Conservation (phyloP, 352 stramenopile species). For the Stramenopiles sp. region DNA sequence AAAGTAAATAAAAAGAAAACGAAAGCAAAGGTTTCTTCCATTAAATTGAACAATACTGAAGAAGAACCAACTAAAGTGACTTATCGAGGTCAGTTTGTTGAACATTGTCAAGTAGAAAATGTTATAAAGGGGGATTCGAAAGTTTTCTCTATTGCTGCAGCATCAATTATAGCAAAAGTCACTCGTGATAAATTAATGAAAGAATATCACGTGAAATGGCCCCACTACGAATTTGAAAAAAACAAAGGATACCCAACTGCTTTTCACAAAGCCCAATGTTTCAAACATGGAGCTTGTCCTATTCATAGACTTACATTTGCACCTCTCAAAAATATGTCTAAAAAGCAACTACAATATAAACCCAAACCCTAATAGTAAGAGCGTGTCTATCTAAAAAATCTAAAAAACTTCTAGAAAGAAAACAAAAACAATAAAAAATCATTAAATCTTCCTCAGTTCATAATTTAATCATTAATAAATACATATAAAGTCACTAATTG, state of each 20-base stretch:
- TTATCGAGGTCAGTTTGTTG: no score
- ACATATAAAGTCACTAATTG: no score
- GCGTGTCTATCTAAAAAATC: no score
- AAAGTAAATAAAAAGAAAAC: slow-evolving; percentile 2
- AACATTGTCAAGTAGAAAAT: slow-evolving; percentile 27
- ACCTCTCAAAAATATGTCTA: slow-evolving; percentile 27
- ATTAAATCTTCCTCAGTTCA: no score
- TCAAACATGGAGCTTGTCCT: slow-evolving; percentile 38
- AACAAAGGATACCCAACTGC: slow-evolving; percentile 87
- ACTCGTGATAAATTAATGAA: slow-evolving; percentile 84
- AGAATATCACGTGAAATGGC: slow-evolving; percentile 52
- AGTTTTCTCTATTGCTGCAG: slow-evolving; percentile 76
- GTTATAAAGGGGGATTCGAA: slow-evolving; percentile 72
- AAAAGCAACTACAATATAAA: no score
- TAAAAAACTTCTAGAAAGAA: no score
- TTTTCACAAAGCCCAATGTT: slow-evolving; percentile 48
- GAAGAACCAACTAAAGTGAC: no score
- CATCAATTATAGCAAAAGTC: slow-evolving; percentile 91
- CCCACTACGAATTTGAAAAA: slow-evolving; percentile 56
- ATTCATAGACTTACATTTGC: slow-evolving; percentile 86
- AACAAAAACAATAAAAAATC: no score
- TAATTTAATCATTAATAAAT: no score
- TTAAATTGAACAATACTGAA: neutral
- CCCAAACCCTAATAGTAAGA: no score
- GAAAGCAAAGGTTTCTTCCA: neutral